Evolutionary conservation across 2,329 filamentous ascomycete species (phyloP).

Genomic region (Aschersonia sp.): DNA sequence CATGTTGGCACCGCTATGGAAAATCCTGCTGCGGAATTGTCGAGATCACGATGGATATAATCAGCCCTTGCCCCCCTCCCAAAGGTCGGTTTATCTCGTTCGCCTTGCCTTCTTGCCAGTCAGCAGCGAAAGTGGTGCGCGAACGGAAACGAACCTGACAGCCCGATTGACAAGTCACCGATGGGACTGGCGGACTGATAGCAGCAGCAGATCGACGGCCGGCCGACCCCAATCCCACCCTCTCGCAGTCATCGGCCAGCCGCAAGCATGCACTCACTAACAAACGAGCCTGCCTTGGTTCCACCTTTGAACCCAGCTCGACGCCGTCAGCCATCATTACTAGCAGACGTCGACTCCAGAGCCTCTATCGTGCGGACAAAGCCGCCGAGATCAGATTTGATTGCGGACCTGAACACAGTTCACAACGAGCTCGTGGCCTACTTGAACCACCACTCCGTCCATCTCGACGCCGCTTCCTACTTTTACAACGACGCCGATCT

Average conservation of each 20-base stretch:
- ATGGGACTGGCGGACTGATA: not conserved
- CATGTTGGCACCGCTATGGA: too few relatives aligned
- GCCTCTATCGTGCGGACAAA: not conserved
- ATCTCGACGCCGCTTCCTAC: constrained; percentile 2
- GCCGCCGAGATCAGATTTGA: constrained; percentile 4
- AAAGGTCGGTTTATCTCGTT: too few relatives aligned
- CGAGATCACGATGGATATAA: too few relatives aligned
- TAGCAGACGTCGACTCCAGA: not conserved
- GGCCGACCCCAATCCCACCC: not conserved
- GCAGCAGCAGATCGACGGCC: not conserved
- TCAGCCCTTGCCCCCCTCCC: too few relatives aligned
- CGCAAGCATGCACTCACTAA: not conserved
- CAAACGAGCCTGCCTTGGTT: constrained; percentile 2
- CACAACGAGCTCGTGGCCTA: constrained; percentile 6
- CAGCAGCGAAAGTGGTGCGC: too few relatives aligned
- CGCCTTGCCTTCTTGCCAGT: too few relatives aligned
- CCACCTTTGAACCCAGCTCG: constrained; percentile 2
- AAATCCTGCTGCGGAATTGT: too few relatives aligned
- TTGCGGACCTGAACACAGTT: constrained; percentile 5
- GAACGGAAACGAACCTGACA: too few relatives aligned
- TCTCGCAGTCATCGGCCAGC: too few relatives aligned
- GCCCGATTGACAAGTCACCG: too few relatives aligned
- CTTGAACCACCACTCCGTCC: constrained; percentile 1
- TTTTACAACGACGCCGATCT: not conserved
- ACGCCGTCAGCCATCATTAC: not conserved